Base-by-base conservation (phyloP, 2,329 filamentous ascomycete species). In the Phaeosphaeriaceae sp. region DNA sequence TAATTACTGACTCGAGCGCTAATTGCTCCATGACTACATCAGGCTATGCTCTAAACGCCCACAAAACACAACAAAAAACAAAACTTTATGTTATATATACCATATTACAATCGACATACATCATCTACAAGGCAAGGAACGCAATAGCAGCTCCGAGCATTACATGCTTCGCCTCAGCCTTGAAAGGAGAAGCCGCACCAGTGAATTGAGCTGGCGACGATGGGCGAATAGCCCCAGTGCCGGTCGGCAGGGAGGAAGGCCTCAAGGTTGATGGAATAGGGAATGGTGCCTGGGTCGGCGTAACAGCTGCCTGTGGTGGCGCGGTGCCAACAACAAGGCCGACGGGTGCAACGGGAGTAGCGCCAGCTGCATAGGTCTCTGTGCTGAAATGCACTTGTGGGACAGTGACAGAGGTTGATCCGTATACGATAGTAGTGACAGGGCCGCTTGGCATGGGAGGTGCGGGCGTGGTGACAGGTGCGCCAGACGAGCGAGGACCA, bases 381-480 rank as follows among this genome's bases (percentile, higher is more conserved):
- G 75, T 77, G 23, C 70, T 71, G 71, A 79, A 78, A 55, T 71
- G 64, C 9, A 78, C 74, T 54, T 76, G 73, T 0, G 78, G 78
- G 18, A 80, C 76, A 12, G 76, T 79, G 48, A 79, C 61, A 16
- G 73, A 73, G 4, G 74, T 78, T 17, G 68, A 61, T 40, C 72
- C 70, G 63, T 74, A 74, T 13, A 71, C 74, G 57, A 79, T 74
- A 20, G 74, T 76, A 1, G 77, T 80, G 52, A 58, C 37, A 45
- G 68, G 59, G 1, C 45, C 48, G 4, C 38, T 42, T 9, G 55
- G 42, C 3, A 42, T 49, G 35, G 38, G 34, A 7, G 59, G 56
- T 12, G 64, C 56, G n/a, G 63, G 56, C 23, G 52, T 48, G 12
- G 57, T 51, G 4, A 32, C 35, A 20, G 56, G 49, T 7, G 48